These are phyloP conservation scores for Xylaria cubensis DNA, from an alignment of 495 filamentous ascomycete genomes.

Conservation along the genomic window DNA sequence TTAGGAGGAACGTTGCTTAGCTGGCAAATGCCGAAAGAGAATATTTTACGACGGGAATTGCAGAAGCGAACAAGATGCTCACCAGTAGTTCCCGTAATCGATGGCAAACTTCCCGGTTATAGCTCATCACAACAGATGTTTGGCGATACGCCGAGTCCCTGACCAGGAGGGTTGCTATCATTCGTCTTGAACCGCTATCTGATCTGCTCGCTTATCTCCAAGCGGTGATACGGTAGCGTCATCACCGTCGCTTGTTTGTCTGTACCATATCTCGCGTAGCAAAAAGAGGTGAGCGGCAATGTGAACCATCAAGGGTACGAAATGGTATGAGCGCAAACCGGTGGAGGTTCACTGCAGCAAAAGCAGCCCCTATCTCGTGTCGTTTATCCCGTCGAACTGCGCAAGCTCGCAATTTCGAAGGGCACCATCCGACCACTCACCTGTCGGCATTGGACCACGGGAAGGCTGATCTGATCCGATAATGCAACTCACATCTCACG, in stretches of 20 bases:
- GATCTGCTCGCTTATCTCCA: conserved; percentile 14
- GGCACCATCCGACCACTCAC: conserved; percentile 20
- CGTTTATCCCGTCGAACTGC: neutral
- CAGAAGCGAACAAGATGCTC: neutral
- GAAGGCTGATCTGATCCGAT: conserved; percentile 5
- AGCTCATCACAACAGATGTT: conserved; percentile 4
- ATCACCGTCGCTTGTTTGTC: neutral
- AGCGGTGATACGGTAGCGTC: neutral
- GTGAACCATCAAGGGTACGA: conserved; percentile 10
- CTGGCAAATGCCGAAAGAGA: neutral
- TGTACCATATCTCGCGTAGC: neutral
- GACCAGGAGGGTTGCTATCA: neutral
- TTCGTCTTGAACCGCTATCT: neutral
- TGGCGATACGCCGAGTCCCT: conserved; percentile 18
- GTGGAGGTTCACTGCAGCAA: conserved; percentile 11
- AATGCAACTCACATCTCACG: neutral
- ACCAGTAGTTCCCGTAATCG: neutral
- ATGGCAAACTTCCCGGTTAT: neutral
- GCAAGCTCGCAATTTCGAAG: neutral
- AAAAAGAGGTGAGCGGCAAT: neutral
- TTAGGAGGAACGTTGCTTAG: neutral
- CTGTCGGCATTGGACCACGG: conserved; percentile 10
- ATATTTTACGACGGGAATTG: neutral
- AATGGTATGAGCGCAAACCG: conserved; percentile 2
- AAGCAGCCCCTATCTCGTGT: conserved; percentile 26